Conservation (phyloP, 2,329 filamentous ascomycete species). For the Aspergillus carbonarius region DNA sequence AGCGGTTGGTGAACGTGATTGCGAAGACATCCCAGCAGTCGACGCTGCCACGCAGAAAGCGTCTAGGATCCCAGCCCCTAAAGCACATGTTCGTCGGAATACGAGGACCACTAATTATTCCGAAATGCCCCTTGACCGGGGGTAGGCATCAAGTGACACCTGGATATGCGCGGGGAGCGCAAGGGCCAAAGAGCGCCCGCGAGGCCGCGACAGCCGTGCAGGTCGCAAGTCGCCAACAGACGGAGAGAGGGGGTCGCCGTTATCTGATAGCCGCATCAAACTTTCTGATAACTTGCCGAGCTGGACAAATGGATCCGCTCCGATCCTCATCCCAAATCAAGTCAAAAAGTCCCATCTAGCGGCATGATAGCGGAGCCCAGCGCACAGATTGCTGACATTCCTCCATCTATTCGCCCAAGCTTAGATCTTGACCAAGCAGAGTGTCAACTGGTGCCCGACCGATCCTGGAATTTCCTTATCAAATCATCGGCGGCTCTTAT, state of each 20-base stretch:
- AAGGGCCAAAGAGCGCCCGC: neutral
- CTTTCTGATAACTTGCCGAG: constrained; percentile 7
- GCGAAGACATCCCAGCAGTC: no score
- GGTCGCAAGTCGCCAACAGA: neutral
- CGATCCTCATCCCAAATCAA: constrained; percentile 28
- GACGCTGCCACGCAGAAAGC: neutral
- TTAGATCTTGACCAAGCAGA: neutral
- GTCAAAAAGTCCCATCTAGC: constrained; percentile 32
- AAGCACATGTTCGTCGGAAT: neutral
- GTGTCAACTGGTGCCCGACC: neutral
- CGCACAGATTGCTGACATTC: neutral
- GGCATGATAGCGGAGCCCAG: neutral
- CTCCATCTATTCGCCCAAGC: neutral
- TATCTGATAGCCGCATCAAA: constrained; percentile 2
- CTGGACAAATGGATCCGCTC: neutral
- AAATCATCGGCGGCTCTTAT: neutral
- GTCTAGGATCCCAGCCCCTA: neutral
- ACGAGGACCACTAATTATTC: neutral
- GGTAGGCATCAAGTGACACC: constrained; percentile 1
- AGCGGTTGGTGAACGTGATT: no score
- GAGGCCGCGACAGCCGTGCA: neutral
- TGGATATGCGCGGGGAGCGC: neutral
- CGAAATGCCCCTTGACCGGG: neutral
- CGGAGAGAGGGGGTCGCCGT: neutral
- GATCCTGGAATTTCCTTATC: neutral